A percentile compares a stretch with the other conserved stretches of the same genome.
Evolutionary conservation across 2,329 filamentous ascomycete genomes (phyloP).

Genomic region (Sporothrix schenckii): DNA sequence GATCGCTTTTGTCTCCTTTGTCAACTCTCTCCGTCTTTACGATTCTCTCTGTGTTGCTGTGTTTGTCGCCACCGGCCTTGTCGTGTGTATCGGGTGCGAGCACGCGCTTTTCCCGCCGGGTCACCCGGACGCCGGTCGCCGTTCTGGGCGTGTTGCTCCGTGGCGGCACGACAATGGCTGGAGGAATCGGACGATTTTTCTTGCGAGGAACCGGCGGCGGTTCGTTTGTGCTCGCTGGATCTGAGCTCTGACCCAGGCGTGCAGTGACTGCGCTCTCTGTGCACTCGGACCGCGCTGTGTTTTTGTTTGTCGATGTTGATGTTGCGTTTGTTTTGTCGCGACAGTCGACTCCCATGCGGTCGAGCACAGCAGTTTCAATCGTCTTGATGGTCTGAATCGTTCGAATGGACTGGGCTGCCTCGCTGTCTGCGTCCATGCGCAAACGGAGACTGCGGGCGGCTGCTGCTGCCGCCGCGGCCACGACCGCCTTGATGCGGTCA

Average conservation of each 20-base stretch:
- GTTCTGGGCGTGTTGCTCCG: background rate
- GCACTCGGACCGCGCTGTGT: background rate
- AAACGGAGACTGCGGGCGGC: slow-evolving; percentile 31
- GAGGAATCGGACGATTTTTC: slow-evolving; percentile 36
- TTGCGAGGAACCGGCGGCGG: background rate
- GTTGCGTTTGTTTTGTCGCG: background rate
- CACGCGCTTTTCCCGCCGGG: background rate
- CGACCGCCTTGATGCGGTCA: slow-evolving; percentile 54
- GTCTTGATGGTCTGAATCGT: background rate
- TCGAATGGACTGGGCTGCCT: background rate
- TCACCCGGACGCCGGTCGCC: background rate
- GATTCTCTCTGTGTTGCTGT: background rate
- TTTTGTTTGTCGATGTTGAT: background rate
- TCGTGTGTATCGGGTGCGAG: background rate
- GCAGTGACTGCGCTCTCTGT: background rate
- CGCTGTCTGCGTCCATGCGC: slow-evolving; percentile 16
- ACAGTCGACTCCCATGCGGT: background rate
- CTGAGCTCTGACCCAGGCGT: background rate
- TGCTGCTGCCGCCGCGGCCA: slow-evolving; percentile 36
- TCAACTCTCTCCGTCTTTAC: background rate
- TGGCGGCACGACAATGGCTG: slow-evolving; percentile 44
- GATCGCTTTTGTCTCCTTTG: slow-evolving; percentile 9
- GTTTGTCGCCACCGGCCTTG: background rate
- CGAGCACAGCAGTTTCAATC: background rate
- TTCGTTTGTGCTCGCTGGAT: background rate